Conservation (phyloP, 768 basidiomycete genomes). For the Suillus placidus region DNA sequence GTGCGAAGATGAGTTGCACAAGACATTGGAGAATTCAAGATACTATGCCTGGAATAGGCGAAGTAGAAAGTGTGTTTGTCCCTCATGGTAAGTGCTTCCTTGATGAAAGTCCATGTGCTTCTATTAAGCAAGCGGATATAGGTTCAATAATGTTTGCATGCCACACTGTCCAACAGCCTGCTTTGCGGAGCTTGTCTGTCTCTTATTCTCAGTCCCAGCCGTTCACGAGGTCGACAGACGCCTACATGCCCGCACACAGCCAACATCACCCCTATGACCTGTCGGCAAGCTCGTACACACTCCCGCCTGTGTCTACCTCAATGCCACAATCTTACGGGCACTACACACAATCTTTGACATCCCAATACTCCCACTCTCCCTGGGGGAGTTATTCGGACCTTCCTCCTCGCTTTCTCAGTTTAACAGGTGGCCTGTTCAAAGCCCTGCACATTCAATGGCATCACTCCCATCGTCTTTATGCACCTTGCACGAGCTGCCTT, state of each 20-base stretch:
- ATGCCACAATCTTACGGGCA: slow-evolving; percentile 30
- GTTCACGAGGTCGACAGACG: slow-evolving; percentile 28
- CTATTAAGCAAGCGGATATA: slow-evolving; percentile 21
- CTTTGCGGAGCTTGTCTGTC: slow-evolving; percentile 23
- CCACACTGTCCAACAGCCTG: slow-evolving; percentile 35
- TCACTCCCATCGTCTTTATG: slow-evolving; percentile 27
- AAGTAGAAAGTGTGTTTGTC: slow-evolving; percentile 87
- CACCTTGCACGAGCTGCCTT: slow-evolving; percentile 33
- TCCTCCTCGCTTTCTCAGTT: slow-evolving; percentile 34
- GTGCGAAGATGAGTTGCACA: slow-evolving; percentile 86
- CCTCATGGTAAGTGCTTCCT: slow-evolving; percentile 71
- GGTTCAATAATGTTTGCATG: slow-evolving; percentile 45
- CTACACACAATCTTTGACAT: slow-evolving; percentile 25
- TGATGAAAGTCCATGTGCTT: slow-evolving; percentile 40
- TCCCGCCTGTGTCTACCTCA: slow-evolving; percentile 34
- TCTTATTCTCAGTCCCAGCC: slow-evolving; percentile 30
- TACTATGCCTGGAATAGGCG: slow-evolving; percentile 59
- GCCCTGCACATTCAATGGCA: slow-evolving; percentile 31
- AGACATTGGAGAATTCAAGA: slow-evolving; percentile 79
- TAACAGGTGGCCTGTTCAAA: slow-evolving; percentile 33
- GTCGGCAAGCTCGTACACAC: slow-evolving; percentile 30
- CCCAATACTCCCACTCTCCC: slow-evolving; percentile 29
- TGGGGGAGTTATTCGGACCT: slow-evolving; percentile 32
- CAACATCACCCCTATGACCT: slow-evolving; percentile 32
- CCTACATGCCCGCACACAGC: slow-evolving; percentile 26